Evolutionary conservation across 768 basidiomycete genomes (phyloP), one percentile per base, ranked within the genome.

Genomic region (Psilocybe sp.): DNA sequence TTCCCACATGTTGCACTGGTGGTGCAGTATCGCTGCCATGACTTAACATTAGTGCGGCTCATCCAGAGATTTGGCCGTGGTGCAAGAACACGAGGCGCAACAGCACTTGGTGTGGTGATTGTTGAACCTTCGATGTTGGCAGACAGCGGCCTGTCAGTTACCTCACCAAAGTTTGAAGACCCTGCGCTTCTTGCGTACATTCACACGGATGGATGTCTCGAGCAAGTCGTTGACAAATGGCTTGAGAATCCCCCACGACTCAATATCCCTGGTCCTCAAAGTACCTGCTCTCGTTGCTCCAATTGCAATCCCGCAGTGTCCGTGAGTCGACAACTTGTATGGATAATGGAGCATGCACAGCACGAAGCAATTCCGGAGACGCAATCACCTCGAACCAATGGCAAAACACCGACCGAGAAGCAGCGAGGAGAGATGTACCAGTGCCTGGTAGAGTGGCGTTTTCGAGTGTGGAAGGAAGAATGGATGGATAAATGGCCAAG

Each of bases 1-100:
- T 59, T 61, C 37, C 42, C 45, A 10, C 41, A 55, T 40, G 59
- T 61, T 16, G 34, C 18, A 10, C 10, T 49, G 6, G 53, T 61
- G 15, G 44, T 63, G 2, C 60, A 61, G 37, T 58, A 57, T 37
- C 34, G 50, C 18, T 45, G 44, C 18, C 46, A 52, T 1, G 54
- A 44, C 16, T 44, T 63, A 5, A 53, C 52, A 3, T 12, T 60
- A 5, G 50, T 44, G 13, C 49, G 38, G 44, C 40, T 38, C 44
- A 52, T 52, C 14, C 61, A 63, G 35, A 53, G 53, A 1, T 50
- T 47, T 33, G 54, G 54, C 8, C 18, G 54, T 9, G 51, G 45
- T 7, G 54, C 31, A 18, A 1, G 54, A 39, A 45, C 46, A 28
- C 18, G 4, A 3, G 54, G 54, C 10, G 38, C 5, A 2, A 33